phyloP scores from a whole-genome alignment of 768 basidiomycete genomes.

The Leccinellum albellum region DNA sequence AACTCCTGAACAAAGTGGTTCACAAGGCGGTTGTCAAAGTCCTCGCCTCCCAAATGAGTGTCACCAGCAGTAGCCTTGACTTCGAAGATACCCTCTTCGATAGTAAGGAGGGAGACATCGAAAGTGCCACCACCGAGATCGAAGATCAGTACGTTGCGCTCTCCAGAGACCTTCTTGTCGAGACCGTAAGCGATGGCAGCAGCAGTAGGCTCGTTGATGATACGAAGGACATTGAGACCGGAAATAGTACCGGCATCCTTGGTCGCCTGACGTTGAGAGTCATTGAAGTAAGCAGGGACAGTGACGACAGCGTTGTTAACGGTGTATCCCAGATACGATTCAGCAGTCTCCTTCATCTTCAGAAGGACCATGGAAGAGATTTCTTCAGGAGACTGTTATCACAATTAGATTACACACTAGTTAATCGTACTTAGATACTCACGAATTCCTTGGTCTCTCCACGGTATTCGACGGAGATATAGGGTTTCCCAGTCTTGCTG shows the following conservation, averaged over 20 bases:
- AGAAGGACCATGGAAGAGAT: constrained; percentile 95
- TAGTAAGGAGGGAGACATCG: constrained; percentile 94
- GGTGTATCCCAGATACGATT: constrained; percentile 86
- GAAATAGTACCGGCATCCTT: constrained; percentile 96
- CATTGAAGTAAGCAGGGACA: constrained; percentile 98
- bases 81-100: constrained; percentile 97
- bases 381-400: constrained; percentile 82
- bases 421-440: constrained; percentile 29
- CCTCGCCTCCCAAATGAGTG: constrained; percentile 97
- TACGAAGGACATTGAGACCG: constrained; percentile 93
- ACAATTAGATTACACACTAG: constrained; percentile 12
- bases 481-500: constrained; percentile 84
- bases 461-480: constrained; percentile 86
- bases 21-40: constrained; percentile 97
- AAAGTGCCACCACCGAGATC: constrained; percentile 98
- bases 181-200: constrained; percentile 99
- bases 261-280: constrained; percentile 97
- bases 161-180: constrained; percentile 86
- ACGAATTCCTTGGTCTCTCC: constrained; percentile 93
- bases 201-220: constrained; percentile 98
- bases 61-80: constrained; percentile 98
- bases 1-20: constrained; percentile 96
- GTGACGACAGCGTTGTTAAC: constrained; percentile 93
- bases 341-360: constrained; percentile 99
- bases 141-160: constrained; percentile 96